Evolutionary conservation across 306 rosid species (phyloP), one percentile per base, ranked within the genome.

Genomic region (Acacia crassicarpa): DNA sequence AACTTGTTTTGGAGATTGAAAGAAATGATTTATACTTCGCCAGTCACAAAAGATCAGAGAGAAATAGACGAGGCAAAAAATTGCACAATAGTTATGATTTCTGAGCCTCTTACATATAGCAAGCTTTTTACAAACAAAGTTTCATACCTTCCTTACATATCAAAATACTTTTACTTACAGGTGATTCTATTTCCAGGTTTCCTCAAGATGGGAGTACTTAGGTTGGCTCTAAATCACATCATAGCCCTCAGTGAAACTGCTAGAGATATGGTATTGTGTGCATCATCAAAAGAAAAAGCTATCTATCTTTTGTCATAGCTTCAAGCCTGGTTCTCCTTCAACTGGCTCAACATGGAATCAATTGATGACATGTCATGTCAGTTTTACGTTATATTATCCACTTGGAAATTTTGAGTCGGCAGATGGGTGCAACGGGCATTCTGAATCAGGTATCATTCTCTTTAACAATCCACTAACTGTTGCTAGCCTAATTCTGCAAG

Each of bases 271-370:
- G 20, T 44, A 70, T 35, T 0, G 1, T 13, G 23, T 41, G 7
- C 33, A 69, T 69, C 72, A 78, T 54, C 56, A 56, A 70, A 27
- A 80, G 54, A 49, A 49, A 48, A 5, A 4, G 20, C 54, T 15
- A 3, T 15, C 54, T 49, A 2, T 49, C 19, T 15, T 49, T 15
- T 49, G 54, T 49, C 54, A 14, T 6, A 49, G 54, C 54, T 49
- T 49, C 20, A 76, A 38, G 13, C 74, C 61, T 20, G 70, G 65
- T 68, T 76, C 78, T 46, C 81, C 77, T 69, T 69, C 44, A 27
- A 16, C 62, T 49, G 54, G 6, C 16, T 15, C 22, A 53, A 16
- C 59, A 53, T 53, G 22, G 59, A 53, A 22, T 23, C 59, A 19
- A 53, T 19, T 22, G 8, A 19, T 17, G 23, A 6, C 22, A 22